Percentiles rank a stretch among this genome's conserved stretches.
Conservation (phyloP, 1,284 basidiomycete species). For the Naganishia sp. region DNA sequence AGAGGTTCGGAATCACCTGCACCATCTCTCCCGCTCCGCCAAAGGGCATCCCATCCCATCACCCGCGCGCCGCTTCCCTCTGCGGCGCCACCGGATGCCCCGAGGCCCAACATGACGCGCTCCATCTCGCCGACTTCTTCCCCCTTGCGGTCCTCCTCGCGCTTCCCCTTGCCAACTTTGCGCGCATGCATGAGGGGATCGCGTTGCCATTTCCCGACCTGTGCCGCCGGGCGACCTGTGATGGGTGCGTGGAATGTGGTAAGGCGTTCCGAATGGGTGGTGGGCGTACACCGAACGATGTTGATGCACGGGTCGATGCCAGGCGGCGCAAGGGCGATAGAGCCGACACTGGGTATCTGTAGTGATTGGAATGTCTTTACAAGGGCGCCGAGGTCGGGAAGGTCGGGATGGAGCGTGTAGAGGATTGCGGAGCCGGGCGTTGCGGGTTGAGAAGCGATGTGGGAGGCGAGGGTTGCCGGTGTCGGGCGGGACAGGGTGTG, state of each 20-base stretch:
- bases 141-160: conserved; percentile 44
- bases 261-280: conserved; percentile 13
- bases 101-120: conserved; percentile 26
- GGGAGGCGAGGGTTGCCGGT: too few relatives aligned
- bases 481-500: too few relatives aligned
- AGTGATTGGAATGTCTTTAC: conserved; percentile 18
- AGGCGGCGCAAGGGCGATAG: conserved; percentile 15
- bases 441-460: too few relatives aligned
- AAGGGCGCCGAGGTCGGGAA: conserved; percentile 23
- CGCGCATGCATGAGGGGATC: conserved; percentile 16
- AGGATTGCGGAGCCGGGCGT: conserved; percentile 1
- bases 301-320: conserved; percentile 30
- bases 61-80: conserved; percentile 7
- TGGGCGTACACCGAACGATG: conserved; percentile 41
- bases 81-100: conserved; percentile 13
- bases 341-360: not conserved
- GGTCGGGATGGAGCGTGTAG: conserved; percentile 31
- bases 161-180: conserved; percentile 18
- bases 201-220: conserved; percentile 49
- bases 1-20: conserved; percentile 4
- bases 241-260: conserved; percentile 37
- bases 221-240: conserved; percentile 41
- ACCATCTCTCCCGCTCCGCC: conserved; percentile 21
- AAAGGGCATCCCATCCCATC: conserved; percentile 26
- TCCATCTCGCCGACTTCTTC: conserved; percentile 41